Base-by-base conservation (phyloP, 1,139 yeast species). In the Geotrichum bryndzae region DNA sequence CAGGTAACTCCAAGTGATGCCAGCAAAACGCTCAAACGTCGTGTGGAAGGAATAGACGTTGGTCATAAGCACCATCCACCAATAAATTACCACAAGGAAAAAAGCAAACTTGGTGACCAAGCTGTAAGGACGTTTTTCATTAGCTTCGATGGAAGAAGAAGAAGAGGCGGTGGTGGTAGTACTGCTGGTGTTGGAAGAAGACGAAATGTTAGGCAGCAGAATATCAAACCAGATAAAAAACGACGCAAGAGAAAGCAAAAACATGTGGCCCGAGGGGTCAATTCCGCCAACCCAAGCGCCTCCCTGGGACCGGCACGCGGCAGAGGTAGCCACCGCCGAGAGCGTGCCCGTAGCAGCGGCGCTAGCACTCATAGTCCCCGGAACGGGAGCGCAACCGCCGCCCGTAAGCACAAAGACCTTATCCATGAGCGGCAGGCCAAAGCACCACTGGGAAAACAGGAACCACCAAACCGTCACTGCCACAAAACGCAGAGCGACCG, bases 241-340 rank as follows among this genome's bases (percentile, higher is more conserved):
- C 22, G 90, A 83, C 61, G 94, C 83, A 65, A 90, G 87, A 2
- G 89, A 84, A 62, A 94, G 75, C 55, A 94, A 73, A 69, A 92
- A 94, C 0, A 90, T 88, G 72, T 94, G 99, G 0, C 99, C 99
- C 65, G 95, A 87, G 15, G 98, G 96, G 76, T 94, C 99, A 71
- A 90, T 96, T 0, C 99, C 99, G 0, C 97, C 97, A 10, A 71
- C 72, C 99, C 98, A 92, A 2, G 76, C 67, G 0, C 97, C 97
- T 29, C 83, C 84, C 27, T 83, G 67, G 33, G 76, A 70, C 54
- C 91, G 77, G 71, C 97, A 91, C 27, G 55, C 51, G 6, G 62
- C 60, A 6, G 61, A 57, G 5, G 25, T 22, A 18, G 29, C 25
- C 18, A 11, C 33, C 7, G 38, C 23, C 22, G 22, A 25, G 54